Base-by-base conservation (phyloP, 1,284 basidiomycete genomes). In the Peniophora sp. region DNA sequence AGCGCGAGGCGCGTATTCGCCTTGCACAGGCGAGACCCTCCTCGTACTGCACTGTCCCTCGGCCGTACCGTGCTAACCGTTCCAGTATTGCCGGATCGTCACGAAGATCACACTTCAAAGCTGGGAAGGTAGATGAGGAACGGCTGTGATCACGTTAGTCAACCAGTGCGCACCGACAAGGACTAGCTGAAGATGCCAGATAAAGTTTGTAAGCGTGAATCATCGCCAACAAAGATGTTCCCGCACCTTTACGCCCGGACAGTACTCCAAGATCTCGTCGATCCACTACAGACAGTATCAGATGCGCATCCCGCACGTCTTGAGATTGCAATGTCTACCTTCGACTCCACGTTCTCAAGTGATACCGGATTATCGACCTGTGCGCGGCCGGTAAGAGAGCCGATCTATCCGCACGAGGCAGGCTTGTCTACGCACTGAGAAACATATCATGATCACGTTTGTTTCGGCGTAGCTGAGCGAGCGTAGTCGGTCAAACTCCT, bases 401-500 rank as follows among this genome's bases (percentile, higher is more conserved):
- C 23, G 38, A 41, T 9, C 44, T 39, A 43, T 49, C 48, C 51
- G 50, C 45, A 48, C 10, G 12, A 32, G 17, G 50, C 22, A 38
- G 48, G 6, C 34, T 12, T 23, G 22, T 50, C 17, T 20, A 45
- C 85, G 55, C 56, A 91, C 92, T 32, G 92, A 94, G 65, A 95
- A 97, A 68, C 94, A 97, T 32, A 96, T 75, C 85, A 97, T 87
- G 56, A 97, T 79, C 51, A 97, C 88, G 69, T 97, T 90, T 0
- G 94, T 97, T 65, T 97, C 94, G 2, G 94, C 89, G 65, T 97
- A 98, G 34, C 88, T 92, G 24, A 98, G 70, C 16, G 92, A 92
- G 46, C 96, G 79, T 50, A 98, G 69, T 47, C 92, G 76, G 65
- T 97, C 95, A 65, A 97, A 97, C 61, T 97, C 95, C 71, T 98